Percentiles rank a stretch among this genome's conserved stretches.
phyloP scores from a whole-genome alignment of 768 basidiomycete species.

The Saitozyma sp. region DNA sequence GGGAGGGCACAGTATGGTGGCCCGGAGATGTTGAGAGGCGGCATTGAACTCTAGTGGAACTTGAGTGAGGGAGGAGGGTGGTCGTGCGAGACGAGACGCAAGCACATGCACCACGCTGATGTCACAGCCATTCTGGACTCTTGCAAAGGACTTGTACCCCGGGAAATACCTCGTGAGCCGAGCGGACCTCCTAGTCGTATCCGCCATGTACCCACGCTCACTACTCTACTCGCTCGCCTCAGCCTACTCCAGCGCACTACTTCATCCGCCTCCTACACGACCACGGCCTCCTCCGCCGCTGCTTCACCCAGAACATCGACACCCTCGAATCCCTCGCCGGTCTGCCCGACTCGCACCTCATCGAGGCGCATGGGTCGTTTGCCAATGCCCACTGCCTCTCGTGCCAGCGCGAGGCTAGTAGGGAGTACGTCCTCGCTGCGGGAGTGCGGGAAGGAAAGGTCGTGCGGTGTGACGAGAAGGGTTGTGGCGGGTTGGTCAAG shows the following conservation, averaged over 20 bases:
- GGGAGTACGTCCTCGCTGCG: constrained; percentile 64
- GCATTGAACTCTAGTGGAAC: background rate
- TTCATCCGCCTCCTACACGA: constrained; percentile 80
- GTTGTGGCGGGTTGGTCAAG: constrained; percentile 74
- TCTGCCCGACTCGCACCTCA: constrained; percentile 68
- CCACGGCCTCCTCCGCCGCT: constrained; percentile 63
- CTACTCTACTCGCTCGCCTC: constrained; percentile 43
- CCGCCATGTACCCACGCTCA: constrained; percentile 2
- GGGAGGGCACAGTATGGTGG: background rate
- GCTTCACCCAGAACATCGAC: constrained; percentile 62
- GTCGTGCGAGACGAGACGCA: too few relatives aligned
- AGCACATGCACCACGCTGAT: too few relatives aligned
- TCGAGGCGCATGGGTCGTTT: constrained; percentile 97
- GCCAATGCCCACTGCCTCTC: constrained; percentile 79
- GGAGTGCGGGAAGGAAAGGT: constrained; percentile 65
- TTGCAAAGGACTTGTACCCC: constrained; percentile 91
- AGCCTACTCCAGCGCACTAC: constrained; percentile 85
- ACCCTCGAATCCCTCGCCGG: constrained; percentile 84
- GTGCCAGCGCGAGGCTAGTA: constrained; percentile 65
- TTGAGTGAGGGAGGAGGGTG: background rate
- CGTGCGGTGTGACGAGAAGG: constrained; percentile 61
- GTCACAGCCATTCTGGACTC: constrained; percentile 65
- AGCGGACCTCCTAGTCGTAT: background rate
- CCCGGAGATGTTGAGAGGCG: background rate
- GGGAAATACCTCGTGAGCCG: constrained; percentile 58